Evolutionary conservation across 129 eudicot species (phyloP), one percentile per base, ranked within the genome.

Genomic region (Flaveria robusta): DNA sequence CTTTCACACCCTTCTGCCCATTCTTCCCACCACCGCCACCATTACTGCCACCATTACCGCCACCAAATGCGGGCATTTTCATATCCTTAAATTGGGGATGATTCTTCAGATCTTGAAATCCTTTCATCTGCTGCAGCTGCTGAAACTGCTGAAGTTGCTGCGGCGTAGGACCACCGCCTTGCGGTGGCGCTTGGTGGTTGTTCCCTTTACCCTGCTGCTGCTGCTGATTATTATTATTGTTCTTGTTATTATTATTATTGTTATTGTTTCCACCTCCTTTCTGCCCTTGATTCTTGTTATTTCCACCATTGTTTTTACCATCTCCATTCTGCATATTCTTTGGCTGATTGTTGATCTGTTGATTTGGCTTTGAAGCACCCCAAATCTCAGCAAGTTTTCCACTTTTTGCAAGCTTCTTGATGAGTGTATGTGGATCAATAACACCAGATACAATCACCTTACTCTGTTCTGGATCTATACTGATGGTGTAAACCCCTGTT

Each of bases 301-400:
- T 72, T 26, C 69, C 75, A 31, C 67, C 77, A 5, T 34, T 34
- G 9, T 66, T 77, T 11, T 72, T 72, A 18, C 74, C 83, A 52
- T 68, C 70, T 52, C 83, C 89, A 78, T 79, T 76, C 85, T 90
- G 91, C 82, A 84, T 59, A 75, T 88, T 85, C 71, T 88, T 92
- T 31, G 81, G 43, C 83, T 92, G 96, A 75, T 88, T 86, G 31
- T 83, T 79, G 69, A 87, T 71, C 65, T 89, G 84, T 74, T 58
- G 79, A 73, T 66, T 67, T 72, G 89, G 69, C 76, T 83, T 63
- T 76, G 79, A 27, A 55, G 55, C 79, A 19, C 93, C 93, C 93
- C 93, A 91, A 15, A 88, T 8, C 77, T 91, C 97, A 5, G 97
- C 97, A 85, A 81, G 87, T 77, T 91, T 91, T 37, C 97, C 97